Evolutionary conservation across 495 filamentous ascomycete species (phyloP), one percentile per base, ranked within the genome.

Genomic region (Xylaria intraflava): DNA sequence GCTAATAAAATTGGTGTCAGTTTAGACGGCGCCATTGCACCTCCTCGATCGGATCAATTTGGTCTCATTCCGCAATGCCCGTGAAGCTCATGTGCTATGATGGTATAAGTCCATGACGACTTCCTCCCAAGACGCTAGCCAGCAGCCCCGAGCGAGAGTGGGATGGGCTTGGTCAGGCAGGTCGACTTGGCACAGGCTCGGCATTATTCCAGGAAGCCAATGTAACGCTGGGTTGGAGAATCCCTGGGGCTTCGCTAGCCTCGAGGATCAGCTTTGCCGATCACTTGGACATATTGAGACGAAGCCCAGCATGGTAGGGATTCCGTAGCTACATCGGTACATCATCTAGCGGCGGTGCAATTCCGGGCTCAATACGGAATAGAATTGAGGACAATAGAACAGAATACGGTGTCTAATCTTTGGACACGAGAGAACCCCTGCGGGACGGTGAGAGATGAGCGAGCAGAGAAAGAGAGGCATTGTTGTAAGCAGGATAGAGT

Each of bases 221-320:
- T 48, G 52, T 48, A 48, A 55, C 36, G 36, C 14, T 46, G 36
- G 30, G 52, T 30, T 46, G 30, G 22, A 31, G 45, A 31, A 49
- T 43, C 38, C 52, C 52, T 55, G 52, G 43, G 52, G 52, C 45
- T 49, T 43, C 10, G 43, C 30, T 53, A 46, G 42, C 51, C 33
- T 53, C 51, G 40, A 53, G 45, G 22, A 45, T 42, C 33, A 48
- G 45, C 45, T 12, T 45, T n/a, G 33, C 22, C 52, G 52, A 55
- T 55, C 52, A 54, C 35, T 24, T 53, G 51, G 41, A 41, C 40
- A 46, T 10, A 31, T 8, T 12, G 35, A 17, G 12, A 38, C 12
- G 35, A 16, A 38, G n/a, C 35, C 35, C 14, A 17, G 35, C 9
- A 7, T 2, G 9, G 2, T n/a, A 46, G 33, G 33, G 31, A n/a